Evolutionary conservation across 2,329 filamentous ascomycete species (phyloP), one percentile per base, ranked within the genome.

Genomic region (Microdochium nivale): DNA sequence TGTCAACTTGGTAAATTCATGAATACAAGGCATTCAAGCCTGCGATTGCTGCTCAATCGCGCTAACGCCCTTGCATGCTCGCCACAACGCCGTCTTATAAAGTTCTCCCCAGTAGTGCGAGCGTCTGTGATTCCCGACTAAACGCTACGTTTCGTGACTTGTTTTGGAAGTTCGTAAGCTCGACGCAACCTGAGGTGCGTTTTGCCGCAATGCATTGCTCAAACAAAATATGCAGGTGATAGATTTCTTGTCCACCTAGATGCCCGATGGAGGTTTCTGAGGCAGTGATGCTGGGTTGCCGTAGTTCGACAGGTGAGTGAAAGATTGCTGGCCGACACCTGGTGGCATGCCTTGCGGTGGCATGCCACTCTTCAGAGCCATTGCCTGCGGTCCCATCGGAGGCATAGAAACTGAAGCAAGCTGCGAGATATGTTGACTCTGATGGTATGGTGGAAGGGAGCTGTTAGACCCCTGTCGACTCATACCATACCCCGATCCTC

Each of bases 241-340:
- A 11, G 11, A 30, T 30, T 11, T 30, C 51, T 47, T 52, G 48
- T 53, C 65, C 61, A 66, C 66, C 60, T 73, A 75, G 59, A 75
- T 70, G 60, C 71, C 73, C 53, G 73, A 72, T 32, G 75, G 68
- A 53, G 79, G 79, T 67, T 82, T 82, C 62, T 82, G 79, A 54
- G 79, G 79, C 62, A 83, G 63, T 30, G 77, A 77, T 30, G 79
- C 78, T 53, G 79, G 79, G 63, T 83, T 83, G 56, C 79, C 79
- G 58, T 81, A 83, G 53, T 70, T 74, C 44, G 77, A 78, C 56
- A 83, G 66, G 58, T 80, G 77, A 54, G 71, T 74, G 58, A 75
- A 81, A 44, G 40, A 16, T 5, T 72, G 63, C 58, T 76, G 77
- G 27, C 58, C 54, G 11, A 58, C 58, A 30, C 58, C 62, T 49